These are phyloP conservation scores for Xylaria multiplex DNA, from an alignment of 2,329 filamentous ascomycete species.

Conservation along the genomic window DNA sequence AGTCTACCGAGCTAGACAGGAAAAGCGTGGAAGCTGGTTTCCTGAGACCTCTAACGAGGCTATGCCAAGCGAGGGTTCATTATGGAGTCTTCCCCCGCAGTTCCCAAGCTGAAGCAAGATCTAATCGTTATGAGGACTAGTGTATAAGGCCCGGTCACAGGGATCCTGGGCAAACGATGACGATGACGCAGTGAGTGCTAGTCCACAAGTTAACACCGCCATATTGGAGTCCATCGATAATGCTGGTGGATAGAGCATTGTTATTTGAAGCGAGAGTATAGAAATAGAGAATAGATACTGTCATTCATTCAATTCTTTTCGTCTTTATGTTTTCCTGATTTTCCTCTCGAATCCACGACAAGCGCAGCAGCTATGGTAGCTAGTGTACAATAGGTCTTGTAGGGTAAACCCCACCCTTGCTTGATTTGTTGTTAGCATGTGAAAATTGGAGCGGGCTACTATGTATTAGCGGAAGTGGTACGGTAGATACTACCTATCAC, in stretches of 20 bases:
- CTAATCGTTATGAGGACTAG: conserved; percentile 1
- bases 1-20: conserved; percentile 54
- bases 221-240: too few relatives aligned
- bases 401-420: background rate
- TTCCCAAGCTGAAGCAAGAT: conserved; percentile 15
- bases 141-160: conserved; percentile 20
- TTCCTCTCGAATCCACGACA: background rate
- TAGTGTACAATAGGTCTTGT: background rate
- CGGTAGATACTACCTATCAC: too few relatives aligned
- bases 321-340: too few relatives aligned
- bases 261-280: too few relatives aligned
- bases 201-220: too few relatives aligned
- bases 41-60: conserved; percentile 14
- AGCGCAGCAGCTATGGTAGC: background rate
- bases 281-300: too few relatives aligned
- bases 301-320: background rate
- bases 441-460: conserved; percentile 17
- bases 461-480: too few relatives aligned
- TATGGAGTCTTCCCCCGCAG: conserved; percentile 22
- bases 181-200: conserved; percentile 30
- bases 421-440: conserved; percentile 17
- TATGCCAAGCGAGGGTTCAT: conserved; percentile 14
- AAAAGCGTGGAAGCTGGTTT: conserved; percentile 17
- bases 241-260: too few relatives aligned
- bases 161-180: conserved; percentile 3